A percentile compares a stretch with the other conserved stretches of the same genome.
phyloP scores from a whole-genome alignment of 2,329 filamentous ascomycete species.

The Diplocarpon mali region DNA sequence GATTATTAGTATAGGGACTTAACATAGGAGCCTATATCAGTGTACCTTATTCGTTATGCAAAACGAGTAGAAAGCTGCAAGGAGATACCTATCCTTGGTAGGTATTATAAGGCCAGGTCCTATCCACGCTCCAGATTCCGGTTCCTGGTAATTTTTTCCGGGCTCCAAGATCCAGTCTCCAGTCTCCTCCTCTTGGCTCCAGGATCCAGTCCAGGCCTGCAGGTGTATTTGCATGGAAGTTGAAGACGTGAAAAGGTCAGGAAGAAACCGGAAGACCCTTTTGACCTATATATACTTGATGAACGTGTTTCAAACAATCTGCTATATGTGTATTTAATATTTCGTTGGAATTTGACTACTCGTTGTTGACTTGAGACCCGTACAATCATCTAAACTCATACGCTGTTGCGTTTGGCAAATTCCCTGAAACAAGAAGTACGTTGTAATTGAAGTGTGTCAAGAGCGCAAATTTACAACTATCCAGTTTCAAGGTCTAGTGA shows the following conservation, averaged over 20 bases:
- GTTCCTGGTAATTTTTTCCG: neutral
- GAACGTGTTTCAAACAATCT: neutral
- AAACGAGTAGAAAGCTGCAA: neutral
- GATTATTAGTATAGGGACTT: too few relatives aligned
- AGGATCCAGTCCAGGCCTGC: neutral
- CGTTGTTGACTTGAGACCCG: neutral
- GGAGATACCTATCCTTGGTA: neutral
- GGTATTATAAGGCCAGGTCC: neutral
- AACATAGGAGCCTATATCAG: too few relatives aligned
- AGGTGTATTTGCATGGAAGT: neutral
- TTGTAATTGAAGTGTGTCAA: too few relatives aligned
- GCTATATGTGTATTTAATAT: neutral
- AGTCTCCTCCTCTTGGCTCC: neutral
- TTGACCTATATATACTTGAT: neutral
- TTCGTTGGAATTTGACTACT: neutral
- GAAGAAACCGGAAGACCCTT: neutral
- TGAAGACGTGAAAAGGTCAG: neutral
- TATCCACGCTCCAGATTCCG: neutral
- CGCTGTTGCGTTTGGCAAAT: too few relatives aligned
- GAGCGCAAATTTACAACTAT: too few relatives aligned
- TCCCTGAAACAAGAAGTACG: too few relatives aligned
- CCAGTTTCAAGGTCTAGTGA: too few relatives aligned
- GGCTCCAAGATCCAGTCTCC: neutral
- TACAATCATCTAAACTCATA: too few relatives aligned
- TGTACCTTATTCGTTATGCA: neutral